Percentiles rank a stretch among this genome's conserved stretches.
These are phyloP conservation scores for Trichosporon inkin DNA, from an alignment of 1,284 basidiomycete species.

Conservation along the genomic window DNA sequence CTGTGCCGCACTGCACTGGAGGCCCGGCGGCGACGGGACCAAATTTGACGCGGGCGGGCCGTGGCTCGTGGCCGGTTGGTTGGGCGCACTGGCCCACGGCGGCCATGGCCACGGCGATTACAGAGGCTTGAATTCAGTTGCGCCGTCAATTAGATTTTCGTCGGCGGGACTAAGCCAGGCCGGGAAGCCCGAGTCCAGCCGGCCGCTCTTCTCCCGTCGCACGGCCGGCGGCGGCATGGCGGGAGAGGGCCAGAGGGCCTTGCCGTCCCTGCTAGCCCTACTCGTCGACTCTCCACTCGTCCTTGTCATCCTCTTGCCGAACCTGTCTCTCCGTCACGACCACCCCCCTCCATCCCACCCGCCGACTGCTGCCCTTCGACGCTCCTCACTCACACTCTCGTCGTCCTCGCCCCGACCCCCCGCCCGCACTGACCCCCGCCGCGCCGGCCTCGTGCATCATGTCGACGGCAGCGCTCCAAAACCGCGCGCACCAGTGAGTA, in stretches of 20 bases:
- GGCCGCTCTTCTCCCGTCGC: slow-evolving; percentile 3
- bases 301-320: not conserved
- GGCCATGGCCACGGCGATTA: no score
- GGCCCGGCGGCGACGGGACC: no score
- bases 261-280: not conserved
- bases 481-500: slow-evolving; percentile 7
- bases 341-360: not conserved
- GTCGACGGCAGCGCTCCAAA: slow-evolving; percentile 7
- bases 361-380: not conserved
- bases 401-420: not conserved
- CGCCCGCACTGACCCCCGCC: slow-evolving; percentile 5
- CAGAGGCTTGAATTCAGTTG: not conserved
- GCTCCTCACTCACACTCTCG: not conserved
- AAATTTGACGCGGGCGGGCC: no score
- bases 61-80: no score
- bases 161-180: not conserved
- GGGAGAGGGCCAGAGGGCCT: no score
- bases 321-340: not conserved
- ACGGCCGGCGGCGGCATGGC: no score
- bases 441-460: slow-evolving; percentile 2
- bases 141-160: not conserved
- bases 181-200: not conserved
- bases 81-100: no score
- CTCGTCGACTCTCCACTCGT: slow-evolving; percentile 6
- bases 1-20: no score